phyloP scores from a whole-genome alignment of 2,329 filamentous ascomycete genomes.

The Diplodia seriata region DNA sequence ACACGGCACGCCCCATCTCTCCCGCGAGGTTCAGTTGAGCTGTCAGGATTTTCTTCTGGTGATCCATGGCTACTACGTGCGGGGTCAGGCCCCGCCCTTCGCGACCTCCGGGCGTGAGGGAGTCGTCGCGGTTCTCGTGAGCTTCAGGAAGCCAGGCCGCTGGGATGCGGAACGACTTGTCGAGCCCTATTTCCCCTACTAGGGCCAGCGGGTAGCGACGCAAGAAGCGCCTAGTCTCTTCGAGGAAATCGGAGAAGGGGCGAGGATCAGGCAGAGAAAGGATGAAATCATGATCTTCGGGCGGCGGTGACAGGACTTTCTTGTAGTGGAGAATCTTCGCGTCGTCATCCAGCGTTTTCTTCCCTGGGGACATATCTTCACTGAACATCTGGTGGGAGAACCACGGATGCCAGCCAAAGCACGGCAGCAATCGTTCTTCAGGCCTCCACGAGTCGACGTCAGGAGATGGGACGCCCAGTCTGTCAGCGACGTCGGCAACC shows the following conservation, averaged over 20 bases:
- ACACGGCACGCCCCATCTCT: constrained; percentile 69
- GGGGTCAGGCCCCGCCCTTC: constrained; percentile 73
- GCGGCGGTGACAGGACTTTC: constrained; percentile 66
- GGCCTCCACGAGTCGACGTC: constrained; percentile 39
- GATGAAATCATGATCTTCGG: constrained; percentile 59
- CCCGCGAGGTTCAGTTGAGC: constrained; percentile 76
- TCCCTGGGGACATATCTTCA: constrained; percentile 53
- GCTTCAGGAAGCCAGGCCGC: constrained; percentile 58
- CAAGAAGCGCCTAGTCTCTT: constrained; percentile 63
- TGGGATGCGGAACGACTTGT: constrained; percentile 78
- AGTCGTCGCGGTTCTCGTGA: constrained; percentile 52
- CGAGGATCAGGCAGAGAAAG: constrained; percentile 65
- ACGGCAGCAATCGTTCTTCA: constrained; percentile 64
- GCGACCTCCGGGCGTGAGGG: constrained; percentile 71
- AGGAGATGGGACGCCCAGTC: constrained; percentile 56
- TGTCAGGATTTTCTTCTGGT: constrained; percentile 71
- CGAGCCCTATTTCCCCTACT: constrained; percentile 78
- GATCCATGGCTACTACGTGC: constrained; percentile 70
- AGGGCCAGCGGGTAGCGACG: constrained; percentile 67
- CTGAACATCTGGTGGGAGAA: constrained; percentile 79
- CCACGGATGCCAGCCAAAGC: constrained; percentile 91
- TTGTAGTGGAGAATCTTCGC: constrained; percentile 67
- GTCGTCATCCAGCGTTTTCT: constrained; percentile 49
- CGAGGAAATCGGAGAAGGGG: constrained; percentile 65
- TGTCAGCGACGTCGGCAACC: constrained; percentile 66